Base-by-base conservation (phyloP, 2,329 filamentous ascomycete genomes). In the Penicillium sp. region DNA sequence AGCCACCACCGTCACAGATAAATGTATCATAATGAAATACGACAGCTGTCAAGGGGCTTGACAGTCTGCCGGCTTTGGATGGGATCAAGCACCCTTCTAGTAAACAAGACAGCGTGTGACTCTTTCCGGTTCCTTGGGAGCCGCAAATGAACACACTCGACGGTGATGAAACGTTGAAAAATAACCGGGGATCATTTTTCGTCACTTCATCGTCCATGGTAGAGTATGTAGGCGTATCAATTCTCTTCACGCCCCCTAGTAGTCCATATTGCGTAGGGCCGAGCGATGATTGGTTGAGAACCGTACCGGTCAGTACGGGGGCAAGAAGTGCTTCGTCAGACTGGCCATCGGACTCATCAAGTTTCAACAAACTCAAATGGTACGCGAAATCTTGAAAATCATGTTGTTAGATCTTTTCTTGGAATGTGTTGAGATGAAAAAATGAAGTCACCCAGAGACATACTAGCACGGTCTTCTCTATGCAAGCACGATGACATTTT, bases 101-200 rank as follows among this genome's bases (percentile, higher is more conserved):
- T 43, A 85, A 67, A 55, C 76, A 81, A 0, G 78, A 76, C 3
- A 82, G 66, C 0, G 80, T 83, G 48, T 84, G 79, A 25, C 75
- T 79, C 56, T 84, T 84, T 0, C 82, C 82, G 38, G 75, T 78
- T 0, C 81, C 82, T 56, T 84, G 81, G 1, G 77, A 76, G 1
- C 82, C 82, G 49, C 82, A 85, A 18, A 85, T 78, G 59, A 84
- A 84, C 0, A 74, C 69, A 0, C 79, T 82, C 52, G 74, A 80
- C 0, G 81, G 81, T 0, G 73, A 69, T 27, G 79, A 74, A 3
- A 75, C 75, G 53, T 83, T 83, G 40, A 43, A 43, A 43, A 43
- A 43, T n/a, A 43, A 34, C n/a, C 40, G 28, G 28, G 40, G 40
- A 18, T 43, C 28, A 28, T 42, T 28, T 11, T 42, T 42, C 27